Percentiles rank a stretch among this genome's conserved stretches.
phyloP scores from a whole-genome alignment of 225 moss, liverwort and hornwort genomes.

The Ulota crispa region DNA sequence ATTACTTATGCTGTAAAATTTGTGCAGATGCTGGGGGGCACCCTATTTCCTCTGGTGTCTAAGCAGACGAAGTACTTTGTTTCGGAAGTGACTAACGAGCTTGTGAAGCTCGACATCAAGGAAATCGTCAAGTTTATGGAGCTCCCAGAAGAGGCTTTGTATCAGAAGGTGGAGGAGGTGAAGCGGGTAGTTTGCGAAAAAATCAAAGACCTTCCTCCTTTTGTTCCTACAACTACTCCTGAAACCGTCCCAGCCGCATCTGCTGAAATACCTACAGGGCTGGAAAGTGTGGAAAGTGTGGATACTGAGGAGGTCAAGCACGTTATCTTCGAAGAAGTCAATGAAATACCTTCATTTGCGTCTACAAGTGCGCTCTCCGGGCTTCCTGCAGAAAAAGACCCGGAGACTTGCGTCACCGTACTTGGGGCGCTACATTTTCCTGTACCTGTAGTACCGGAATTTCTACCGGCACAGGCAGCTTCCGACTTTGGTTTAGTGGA shows the following conservation, averaged over 20 bases:
- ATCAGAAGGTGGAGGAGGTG: constrained; percentile 2
- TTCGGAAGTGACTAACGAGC: constrained; percentile 5
- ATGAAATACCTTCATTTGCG: neutral
- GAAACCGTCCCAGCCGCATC: neutral
- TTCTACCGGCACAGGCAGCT: neutral
- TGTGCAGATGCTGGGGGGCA: constrained; percentile 20
- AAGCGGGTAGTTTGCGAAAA: neutral
- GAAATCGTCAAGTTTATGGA: constrained; percentile 7
- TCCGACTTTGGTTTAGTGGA: neutral
- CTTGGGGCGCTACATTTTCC: too few relatives aligned
- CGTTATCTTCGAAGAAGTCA: neutral
- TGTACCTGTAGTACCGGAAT: neutral
- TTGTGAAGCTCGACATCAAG: constrained; percentile 7
- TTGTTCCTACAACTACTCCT: neutral
- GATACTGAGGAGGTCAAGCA: neutral
- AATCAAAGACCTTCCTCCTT: neutral
- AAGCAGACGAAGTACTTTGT: neutral
- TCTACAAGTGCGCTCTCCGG: neutral
- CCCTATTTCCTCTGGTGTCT: constrained; percentile 18
- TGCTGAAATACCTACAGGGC: neutral
- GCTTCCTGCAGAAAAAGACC: neutral
- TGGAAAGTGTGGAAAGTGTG: neutral
- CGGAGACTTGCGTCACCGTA: too few relatives aligned
- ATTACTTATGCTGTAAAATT: neutral
- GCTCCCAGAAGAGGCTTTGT: neutral